Evolutionary conservation across 225 moss, liverwort and hornwort species (phyloP).

Genomic region (Thuidium tamariscinum): DNA sequence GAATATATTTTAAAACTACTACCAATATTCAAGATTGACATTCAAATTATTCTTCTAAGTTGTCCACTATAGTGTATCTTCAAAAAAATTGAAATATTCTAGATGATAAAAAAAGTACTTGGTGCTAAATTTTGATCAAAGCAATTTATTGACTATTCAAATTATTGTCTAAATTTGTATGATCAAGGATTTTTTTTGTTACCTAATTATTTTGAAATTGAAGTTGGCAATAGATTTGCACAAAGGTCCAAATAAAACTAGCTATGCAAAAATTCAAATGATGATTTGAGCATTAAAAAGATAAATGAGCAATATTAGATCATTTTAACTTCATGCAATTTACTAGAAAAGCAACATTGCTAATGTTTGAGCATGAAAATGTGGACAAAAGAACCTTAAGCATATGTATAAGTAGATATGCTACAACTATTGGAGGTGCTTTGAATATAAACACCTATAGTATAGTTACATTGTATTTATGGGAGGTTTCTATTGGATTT

Average conservation of each 20-base stretch:
- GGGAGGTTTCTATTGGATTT: too few species aligned
- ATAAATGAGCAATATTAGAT: too few species aligned
- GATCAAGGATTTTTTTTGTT: neutral
- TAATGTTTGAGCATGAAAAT: too few species aligned
- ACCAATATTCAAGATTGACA: neutral
- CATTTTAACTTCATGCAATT: too few species aligned
- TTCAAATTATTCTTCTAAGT: neutral
- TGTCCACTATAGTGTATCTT: neutral
- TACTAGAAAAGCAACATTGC: too few species aligned
- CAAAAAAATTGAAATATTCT: neutral
- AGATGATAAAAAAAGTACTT: too few species aligned
- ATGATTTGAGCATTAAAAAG: fast-evolving
- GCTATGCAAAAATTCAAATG: neutral
- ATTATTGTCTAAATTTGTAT: neutral
- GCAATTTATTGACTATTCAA: neutral
- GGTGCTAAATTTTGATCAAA: too few species aligned
- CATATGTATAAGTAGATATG: too few species aligned
- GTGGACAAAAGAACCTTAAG: too few species aligned
- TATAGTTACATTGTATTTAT: too few species aligned
- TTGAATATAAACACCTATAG: too few species aligned
- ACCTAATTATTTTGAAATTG: neutral
- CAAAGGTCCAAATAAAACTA: neutral
- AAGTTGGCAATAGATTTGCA: neutral
- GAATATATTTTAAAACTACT: neutral
- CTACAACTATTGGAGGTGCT: too few species aligned